Base-by-base conservation (phyloP, 164 flowering plant genomes). In the grape (Vitis vinifera) region DNA sequence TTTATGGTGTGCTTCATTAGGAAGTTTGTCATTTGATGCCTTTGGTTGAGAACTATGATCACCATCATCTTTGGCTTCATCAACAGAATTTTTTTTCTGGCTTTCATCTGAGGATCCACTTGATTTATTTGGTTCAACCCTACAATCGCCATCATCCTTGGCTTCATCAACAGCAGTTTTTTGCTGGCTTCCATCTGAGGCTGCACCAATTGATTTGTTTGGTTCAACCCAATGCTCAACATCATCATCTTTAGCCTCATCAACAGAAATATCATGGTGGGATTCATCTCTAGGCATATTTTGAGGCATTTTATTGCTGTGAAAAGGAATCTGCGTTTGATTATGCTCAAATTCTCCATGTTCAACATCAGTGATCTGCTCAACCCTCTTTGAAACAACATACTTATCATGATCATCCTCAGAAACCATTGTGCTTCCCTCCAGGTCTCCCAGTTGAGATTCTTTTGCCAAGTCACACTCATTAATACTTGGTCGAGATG, bases 401-500 rank as follows among this genome's bases (percentile, higher is more conserved):
- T 3, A 1, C n/a, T 68, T 51, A 9, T 51, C 48, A 62, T 59
- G 50, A 68, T 27, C 73, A 69, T 73, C 71, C 66, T 31, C 65
- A 13, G 52, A 19, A 64, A 51, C 12, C 31, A 15, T 37, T 37
- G 44, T 66, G 51, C 62, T 72, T 65, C 59, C 75, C 44, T 61
- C 68, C 58, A 50, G 19, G 23, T 51, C 63, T 50, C 47, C 70
- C 57, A 9, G 49, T 47, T 37, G 68, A 66, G 27, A 66, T 53
- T 71, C 73, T 67, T 71, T 64, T 65, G 47, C 68, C 48, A 69
- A 55, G 50, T 66, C 37, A 57, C 47, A 4, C 47, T 5, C 29
- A 29, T 19, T 53, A 37, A 15, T 53, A 66, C 69, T 68, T 68
- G 44, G 44, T 37, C 15, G 67, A 73, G 72, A 62, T 13, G 59